These are phyloP conservation scores for Anthostomella pinea DNA, from an alignment of 2,329 filamentous ascomycete genomes.

Conservation along the genomic window DNA sequence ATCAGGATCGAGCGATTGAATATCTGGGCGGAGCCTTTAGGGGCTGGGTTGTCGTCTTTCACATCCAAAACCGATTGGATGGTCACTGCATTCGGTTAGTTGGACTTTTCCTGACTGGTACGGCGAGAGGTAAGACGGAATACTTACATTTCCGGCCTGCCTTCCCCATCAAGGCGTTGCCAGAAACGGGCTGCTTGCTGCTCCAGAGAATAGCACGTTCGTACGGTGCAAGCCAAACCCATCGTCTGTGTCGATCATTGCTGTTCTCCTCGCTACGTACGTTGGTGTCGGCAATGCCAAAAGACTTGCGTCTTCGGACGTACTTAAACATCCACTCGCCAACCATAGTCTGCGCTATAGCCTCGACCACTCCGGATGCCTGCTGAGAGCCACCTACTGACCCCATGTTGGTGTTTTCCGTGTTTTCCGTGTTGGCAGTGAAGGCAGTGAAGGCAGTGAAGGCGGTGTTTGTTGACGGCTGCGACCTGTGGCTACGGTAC, in stretches of 20 bases:
- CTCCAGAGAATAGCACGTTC: constrained; percentile 97
- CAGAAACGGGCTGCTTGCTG: constrained; percentile 90
- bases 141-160: constrained; percentile 87
- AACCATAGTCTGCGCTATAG: constrained; percentile 97
- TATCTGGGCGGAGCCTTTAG: constrained; percentile 62
- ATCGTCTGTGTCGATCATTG: constrained; percentile 84
- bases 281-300: constrained; percentile 70
- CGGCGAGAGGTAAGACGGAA: constrained; percentile 6
- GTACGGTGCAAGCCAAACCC: constrained; percentile 98
- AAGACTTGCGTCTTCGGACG: constrained; percentile 82
- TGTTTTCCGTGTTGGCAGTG: too few species aligned
- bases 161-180: constrained; percentile 87
- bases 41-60: constrained; percentile 85
- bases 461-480: constrained; percentile 59
- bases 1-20: constrained; percentile 96
- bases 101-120: constrained; percentile 20
- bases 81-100: constrained; percentile 58
- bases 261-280: constrained; percentile 67
- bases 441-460: too few species aligned
- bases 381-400: constrained; percentile 60
- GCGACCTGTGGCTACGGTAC: constrained; percentile 50
- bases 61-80: constrained; percentile 98
- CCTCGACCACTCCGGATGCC: constrained; percentile 82
- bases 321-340: constrained; percentile 98
- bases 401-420: constrained; percentile 42